Evolutionary conservation across 306 rosid species (phyloP), one percentile per base, ranked within the genome.

Genomic region (Nissolia schottii): DNA sequence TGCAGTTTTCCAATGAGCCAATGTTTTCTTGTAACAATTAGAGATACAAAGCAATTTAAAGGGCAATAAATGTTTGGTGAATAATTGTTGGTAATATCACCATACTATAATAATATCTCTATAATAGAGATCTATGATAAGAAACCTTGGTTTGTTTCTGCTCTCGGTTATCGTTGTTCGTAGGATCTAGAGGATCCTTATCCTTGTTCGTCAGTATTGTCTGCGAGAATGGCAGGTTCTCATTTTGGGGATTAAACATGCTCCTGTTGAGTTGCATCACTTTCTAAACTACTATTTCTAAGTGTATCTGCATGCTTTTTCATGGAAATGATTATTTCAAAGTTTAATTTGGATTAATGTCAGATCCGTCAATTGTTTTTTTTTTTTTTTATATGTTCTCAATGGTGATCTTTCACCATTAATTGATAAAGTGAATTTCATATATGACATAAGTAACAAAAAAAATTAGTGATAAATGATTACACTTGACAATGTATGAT

Each of bases 1-100:
- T 59, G 57, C 74, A 64, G 82, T 73, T 85, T 86, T 84, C 75
- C 70, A 32, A 55, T 59, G 83, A 64, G 86, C 66, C 76, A 31
- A 31, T 79, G 51, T 79, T 58, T 64, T 73, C 65, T 49, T 48
- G 46, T 49, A 70, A 63, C 75, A 43, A 41, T 38, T 64, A 74
- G 71, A 62, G 78, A 73, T 65, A 64, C 70, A 69, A 32, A 74
- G 41, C 51, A 34, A 71, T 70, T 59, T 59, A 37, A 55, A 78
- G 61, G 71, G 71, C 81, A 80, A 68, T 73, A 84, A 80, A 46
- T 66, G 68, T 67, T n/a, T 68, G 64, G 13, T 59, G 61, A 76
- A 43, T 51, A 10, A 38, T 43, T 61, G 27, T 24, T 66, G 72
- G 40, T 55, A n/a, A n/a, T 65, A n/a, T 55, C 63, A 63, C 11